Base-by-base conservation (phyloP, 2,329 filamentous ascomycete genomes). In the Aspergillus calidoustus region DNA sequence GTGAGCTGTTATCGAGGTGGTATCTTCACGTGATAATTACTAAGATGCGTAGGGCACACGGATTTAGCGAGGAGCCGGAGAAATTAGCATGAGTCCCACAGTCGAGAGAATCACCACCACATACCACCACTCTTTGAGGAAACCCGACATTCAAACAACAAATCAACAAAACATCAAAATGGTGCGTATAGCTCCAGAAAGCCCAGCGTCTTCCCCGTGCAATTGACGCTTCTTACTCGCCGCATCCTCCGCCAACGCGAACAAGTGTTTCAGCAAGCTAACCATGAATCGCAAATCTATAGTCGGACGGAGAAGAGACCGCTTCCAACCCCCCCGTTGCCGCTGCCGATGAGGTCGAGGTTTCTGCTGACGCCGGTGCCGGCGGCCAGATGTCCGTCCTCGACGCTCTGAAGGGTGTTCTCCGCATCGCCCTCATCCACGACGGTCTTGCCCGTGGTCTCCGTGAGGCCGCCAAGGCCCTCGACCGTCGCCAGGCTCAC, bases 231-330 rank as follows among this genome's bases (percentile, higher is more conserved):
- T 9, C 28, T n/a, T 7, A 41, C 34, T 15, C 3, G 34, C 53
- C 19, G 54, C 28, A 43, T 46, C n/a, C 15, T 5, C 62, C 60
- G 55, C 31, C 46, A 55, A 41, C 34, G 28, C 17, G 38, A 52
- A 28, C 25, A 7, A 28, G n/a, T 50, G 52, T 41, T 15, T 5
- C 13, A 8, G 11, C 9, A 38, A 41, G 34, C 49, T 15, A 56
- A 56, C 70, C 22, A 28, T 47, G n/a, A 47, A 17, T 25, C n/a
- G 34, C 15, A 22, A 15, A 48, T 28, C 56, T 54, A 67, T 73
- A 97, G 95, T 98, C 94, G 93, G 94, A 98, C 93, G 94, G 94
- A 98, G 95, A 98, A 97, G 94, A 98, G 91, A 93, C 89, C 84
- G 90, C 88, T 83, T 89, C 89, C 82, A 76, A 76, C 75, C 75